phyloP scores from a whole-genome alignment of 129 eudicot genomes.

The Artemisia argyi region DNA sequence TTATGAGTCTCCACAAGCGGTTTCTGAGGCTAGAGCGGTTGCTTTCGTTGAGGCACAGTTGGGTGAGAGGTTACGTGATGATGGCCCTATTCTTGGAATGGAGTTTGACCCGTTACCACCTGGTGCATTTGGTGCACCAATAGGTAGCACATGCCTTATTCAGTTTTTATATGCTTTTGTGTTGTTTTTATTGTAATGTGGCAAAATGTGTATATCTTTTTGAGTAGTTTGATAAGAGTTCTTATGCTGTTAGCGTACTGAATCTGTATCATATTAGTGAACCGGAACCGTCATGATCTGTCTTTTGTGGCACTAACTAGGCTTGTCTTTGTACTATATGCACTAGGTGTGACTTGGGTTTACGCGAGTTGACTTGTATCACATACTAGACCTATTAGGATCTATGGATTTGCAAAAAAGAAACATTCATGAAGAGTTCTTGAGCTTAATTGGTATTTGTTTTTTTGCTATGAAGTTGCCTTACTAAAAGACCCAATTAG shows the following conservation, averaged over 20 bases:
- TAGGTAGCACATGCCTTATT: constrained; percentile 40
- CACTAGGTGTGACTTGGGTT: no score
- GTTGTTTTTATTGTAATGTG: not conserved
- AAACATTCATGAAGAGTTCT: not conserved
- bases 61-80: constrained; percentile 79
- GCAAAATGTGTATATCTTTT: not conserved
- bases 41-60: constrained; percentile 90
- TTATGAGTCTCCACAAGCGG: constrained; percentile 67
- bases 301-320: no score
- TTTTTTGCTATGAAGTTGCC: not conserved
- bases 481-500: no score
- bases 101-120: constrained; percentile 99
- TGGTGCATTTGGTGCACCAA: constrained; percentile 96
- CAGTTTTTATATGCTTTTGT: not conserved
- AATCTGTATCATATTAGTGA: no score
- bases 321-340: no score
- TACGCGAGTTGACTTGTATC: no score
- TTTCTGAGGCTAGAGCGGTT: constrained; percentile 72
- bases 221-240: no score
- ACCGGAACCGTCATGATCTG: no score
- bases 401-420: no score
- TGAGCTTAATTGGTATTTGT: not conserved
- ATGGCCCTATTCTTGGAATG: constrained; percentile 92
- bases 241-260: no score
- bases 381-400: no score